Evolutionary conservation across 352 stramenopile species (phyloP).

Genomic region (Globisporangium lucens): DNA sequence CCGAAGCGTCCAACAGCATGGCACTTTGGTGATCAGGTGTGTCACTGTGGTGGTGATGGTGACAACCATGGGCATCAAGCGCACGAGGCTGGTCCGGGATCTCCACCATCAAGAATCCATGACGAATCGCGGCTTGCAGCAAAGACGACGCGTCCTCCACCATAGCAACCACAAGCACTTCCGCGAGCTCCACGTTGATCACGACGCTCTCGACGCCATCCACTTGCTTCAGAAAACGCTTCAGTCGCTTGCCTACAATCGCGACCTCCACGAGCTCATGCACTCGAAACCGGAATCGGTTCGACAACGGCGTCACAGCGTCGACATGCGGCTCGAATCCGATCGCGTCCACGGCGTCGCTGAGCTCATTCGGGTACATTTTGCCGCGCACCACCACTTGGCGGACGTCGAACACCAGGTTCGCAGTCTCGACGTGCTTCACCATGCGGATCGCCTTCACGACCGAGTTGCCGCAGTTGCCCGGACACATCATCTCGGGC

Average conservation of each 20-base stretch:
- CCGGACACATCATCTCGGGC: conserved; percentile 79
- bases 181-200: conserved; percentile 45
- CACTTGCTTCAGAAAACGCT: conserved; percentile 27
- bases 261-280: conserved; percentile 9
- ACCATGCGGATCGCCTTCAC: conserved; percentile 52
- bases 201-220: conserved; percentile 72
- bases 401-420: conserved; percentile 56
- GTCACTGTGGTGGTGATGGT: background rate
- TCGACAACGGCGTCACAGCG: conserved; percentile 36
- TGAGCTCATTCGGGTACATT: conserved; percentile 40
- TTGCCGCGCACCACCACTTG: conserved; percentile 53
- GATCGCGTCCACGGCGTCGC: conserved; percentile 38
- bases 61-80: background rate
- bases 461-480: conserved; percentile 73
- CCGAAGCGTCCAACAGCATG: background rate
- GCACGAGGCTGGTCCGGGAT: conserved; percentile 25
- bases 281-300: conserved; percentile 54
- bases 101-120: conserved; percentile 55
- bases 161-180: conserved; percentile 61
- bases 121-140: conserved; percentile 31
- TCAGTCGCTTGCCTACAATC: conserved; percentile 18
- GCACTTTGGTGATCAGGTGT: background rate
- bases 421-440: conserved; percentile 41
- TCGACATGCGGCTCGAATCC: conserved; percentile 57
- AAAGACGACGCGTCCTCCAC: conserved; percentile 34